Evolutionary conservation across 768 basidiomycete genomes (phyloP), one percentile per base, ranked within the genome.

Genomic region (Amanita pallidorosea): DNA sequence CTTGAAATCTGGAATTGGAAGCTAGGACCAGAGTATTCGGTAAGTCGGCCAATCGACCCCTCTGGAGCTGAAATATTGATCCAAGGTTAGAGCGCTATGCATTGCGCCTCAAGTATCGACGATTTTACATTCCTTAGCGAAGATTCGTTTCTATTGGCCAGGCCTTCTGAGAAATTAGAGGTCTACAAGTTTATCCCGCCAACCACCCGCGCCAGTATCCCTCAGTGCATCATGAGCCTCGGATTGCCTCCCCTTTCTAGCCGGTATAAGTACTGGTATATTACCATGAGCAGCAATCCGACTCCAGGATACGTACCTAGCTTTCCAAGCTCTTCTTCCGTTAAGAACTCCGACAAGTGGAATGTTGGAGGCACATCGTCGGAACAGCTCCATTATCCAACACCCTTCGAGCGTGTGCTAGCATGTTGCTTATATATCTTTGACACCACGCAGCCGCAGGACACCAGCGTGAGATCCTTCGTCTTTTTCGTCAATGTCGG

Each of bases 1-100:
- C 60, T 79, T 20, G 70, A 75, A 57, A 72, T 77, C 22, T 77
- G 73, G 71, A 74, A 75, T 52, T 77, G 75, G 76, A 65, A 66
- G 23, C 54, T 64, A 52, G 65, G 63, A 12, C 65, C 69, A 9
- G 56, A 65, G 36, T 59, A 61, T 55, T 74, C 73, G n/a, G 76
- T 75, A 52, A 17, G 72, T 63, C 12, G 22, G 9, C 15, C 25
- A 25, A 43, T 52, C 34, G 31, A 12, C 15, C 50, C 34, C 49
- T 47, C 47, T 35, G 25, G 22, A 8, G 38, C 47, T 43, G 25
- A 41, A 38, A 34, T 49, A 34, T 31, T 20, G 47, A 33, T 42
- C 41, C 3, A 18, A 17, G 38, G 25, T 13, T 46, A 77, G 75
- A 75, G 70, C 53, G 58, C 61, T 8, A 62, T 77, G 62, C 60